These are phyloP conservation scores for Globisporangium paroecandrum DNA, from an alignment of 352 stramenopile genomes.

Conservation along the genomic window DNA sequence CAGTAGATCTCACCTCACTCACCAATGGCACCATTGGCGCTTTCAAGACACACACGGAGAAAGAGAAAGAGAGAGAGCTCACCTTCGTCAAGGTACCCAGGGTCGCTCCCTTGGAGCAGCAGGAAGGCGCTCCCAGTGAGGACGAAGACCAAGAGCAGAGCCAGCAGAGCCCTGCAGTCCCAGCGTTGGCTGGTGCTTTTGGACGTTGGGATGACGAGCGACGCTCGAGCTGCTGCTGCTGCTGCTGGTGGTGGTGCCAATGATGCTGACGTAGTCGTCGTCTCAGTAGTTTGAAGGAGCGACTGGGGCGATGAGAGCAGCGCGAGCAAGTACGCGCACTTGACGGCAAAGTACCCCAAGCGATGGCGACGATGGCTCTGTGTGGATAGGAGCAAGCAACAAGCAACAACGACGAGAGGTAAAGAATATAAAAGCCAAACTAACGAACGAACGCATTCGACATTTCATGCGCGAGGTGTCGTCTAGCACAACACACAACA, in stretches of 20 bases:
- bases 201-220: background rate
- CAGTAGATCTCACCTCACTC: background rate
- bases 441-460: background rate
- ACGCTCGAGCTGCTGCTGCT: background rate
- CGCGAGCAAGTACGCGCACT: background rate
- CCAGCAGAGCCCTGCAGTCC: background rate
- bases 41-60: background rate
- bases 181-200: background rate
- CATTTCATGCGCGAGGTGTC: background rate
- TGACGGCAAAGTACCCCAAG: background rate
- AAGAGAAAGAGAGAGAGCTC: background rate
- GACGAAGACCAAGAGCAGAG: conserved; percentile 8
- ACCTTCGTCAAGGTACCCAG: conserved; percentile 40
- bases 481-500: background rate
- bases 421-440: background rate
- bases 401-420: background rate
- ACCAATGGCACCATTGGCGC: background rate
- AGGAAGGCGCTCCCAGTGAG: conserved; percentile 20
- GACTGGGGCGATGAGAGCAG: conserved; percentile 1
- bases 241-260: background rate
- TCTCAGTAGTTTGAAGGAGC: background rate
- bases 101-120: conserved; percentile 36
- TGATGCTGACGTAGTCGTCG: background rate
- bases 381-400: background rate
- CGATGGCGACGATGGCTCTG: background rate